These are phyloP conservation scores for Strobilomyces echinocephalus DNA, from an alignment of 768 basidiomycete species.

Conservation along the genomic window DNA sequence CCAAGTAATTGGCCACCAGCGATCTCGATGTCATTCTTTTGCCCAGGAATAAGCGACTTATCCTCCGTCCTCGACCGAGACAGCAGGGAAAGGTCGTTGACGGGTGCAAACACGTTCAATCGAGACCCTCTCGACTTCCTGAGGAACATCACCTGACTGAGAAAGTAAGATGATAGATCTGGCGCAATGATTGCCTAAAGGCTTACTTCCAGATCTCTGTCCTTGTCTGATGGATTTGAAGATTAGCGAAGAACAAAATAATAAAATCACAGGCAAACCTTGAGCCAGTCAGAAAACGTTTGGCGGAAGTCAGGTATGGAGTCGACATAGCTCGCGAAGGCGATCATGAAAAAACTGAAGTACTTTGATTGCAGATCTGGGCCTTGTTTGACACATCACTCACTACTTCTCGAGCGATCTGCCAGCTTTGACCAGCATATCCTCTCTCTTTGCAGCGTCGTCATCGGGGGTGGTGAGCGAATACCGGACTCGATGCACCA, in stretches of 20 bases:
- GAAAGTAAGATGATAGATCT: neutral
- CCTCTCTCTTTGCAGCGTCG: conserved; percentile 46
- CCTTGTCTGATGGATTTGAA: conserved; percentile 44
- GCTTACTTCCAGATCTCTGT: conserved; percentile 92
- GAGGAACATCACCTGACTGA: conserved; percentile 81
- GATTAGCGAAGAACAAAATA: neutral
- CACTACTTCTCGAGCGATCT: conserved; percentile 88
- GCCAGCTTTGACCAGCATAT: conserved; percentile 58
- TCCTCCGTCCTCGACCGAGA: conserved; percentile 63
- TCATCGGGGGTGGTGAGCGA: conserved; percentile 75
- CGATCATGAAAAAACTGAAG: conserved; percentile 85
- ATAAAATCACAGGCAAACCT: conserved; percentile 39
- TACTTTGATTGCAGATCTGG: neutral
- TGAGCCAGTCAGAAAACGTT: conserved; percentile 84
- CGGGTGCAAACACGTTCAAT: conserved; percentile 86
- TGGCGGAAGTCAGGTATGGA: conserved; percentile 58
- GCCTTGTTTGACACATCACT: conserved; percentile 22
- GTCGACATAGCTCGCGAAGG: conserved; percentile 85
- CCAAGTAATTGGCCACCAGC: conserved; percentile 83
- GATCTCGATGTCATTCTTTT: conserved; percentile 68
- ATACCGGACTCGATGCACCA: conserved; percentile 79
- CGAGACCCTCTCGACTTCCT: conserved; percentile 77
- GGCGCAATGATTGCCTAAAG: neutral
- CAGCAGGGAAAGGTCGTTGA: conserved; percentile 79
- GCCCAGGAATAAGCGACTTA: conserved; percentile 57